Percentiles rank a stretch among this genome's conserved stretches.
These are phyloP conservation scores for Pichia insulana DNA, from an alignment of 805 yeast genomes.

Conservation along the genomic window DNA sequence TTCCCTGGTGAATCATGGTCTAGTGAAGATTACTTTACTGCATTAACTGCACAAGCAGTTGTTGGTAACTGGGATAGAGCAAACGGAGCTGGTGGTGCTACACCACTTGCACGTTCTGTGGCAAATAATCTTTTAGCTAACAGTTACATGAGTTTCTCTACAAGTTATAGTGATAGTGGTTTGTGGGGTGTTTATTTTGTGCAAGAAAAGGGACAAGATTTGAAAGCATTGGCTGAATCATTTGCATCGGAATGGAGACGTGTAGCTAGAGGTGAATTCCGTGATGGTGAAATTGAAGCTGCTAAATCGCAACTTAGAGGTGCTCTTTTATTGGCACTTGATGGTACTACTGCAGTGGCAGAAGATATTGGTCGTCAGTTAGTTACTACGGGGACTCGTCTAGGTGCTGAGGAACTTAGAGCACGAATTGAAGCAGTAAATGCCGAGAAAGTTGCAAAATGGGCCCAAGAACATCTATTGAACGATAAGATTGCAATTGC, in stretches of 20 bases:
- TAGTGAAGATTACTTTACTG: slow-evolving; percentile 90
- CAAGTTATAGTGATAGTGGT: slow-evolving; percentile 96
- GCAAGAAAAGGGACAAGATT: slow-evolving; percentile 62
- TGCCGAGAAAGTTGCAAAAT: slow-evolving; percentile 67
- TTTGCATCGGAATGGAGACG: slow-evolving; percentile 84
- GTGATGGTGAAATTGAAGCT: slow-evolving; percentile 82
- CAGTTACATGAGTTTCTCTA: slow-evolving; percentile 92
- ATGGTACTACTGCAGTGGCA: slow-evolving; percentile 92
- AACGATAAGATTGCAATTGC: slow-evolving; percentile 3
- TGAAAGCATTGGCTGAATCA: slow-evolving; percentile 63
- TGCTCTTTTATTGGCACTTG: slow-evolving; percentile 77
- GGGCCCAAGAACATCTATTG: slow-evolving; percentile 37
- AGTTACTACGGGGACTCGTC: slow-evolving; percentile 81
- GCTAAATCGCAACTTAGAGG: slow-evolving; percentile 95
- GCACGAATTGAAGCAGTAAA: slow-evolving; percentile 69
- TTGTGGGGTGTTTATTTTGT: slow-evolving; percentile 94
- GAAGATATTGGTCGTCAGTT: slow-evolving; percentile 97
- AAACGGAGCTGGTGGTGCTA: slow-evolving; percentile 66
- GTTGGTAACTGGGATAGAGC: slow-evolving; percentile 98
- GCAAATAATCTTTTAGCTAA: slow-evolving; percentile 68
- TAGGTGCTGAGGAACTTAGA: slow-evolving; percentile 67
- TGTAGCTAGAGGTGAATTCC: slow-evolving; percentile 64
- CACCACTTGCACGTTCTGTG: slow-evolving; percentile 62
- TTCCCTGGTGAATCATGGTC: slow-evolving; percentile 99
- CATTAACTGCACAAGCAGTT: slow-evolving; percentile 91